Conservation (phyloP, 2,329 filamentous ascomycete genomes). For the Verticillium alfalfae region DNA sequence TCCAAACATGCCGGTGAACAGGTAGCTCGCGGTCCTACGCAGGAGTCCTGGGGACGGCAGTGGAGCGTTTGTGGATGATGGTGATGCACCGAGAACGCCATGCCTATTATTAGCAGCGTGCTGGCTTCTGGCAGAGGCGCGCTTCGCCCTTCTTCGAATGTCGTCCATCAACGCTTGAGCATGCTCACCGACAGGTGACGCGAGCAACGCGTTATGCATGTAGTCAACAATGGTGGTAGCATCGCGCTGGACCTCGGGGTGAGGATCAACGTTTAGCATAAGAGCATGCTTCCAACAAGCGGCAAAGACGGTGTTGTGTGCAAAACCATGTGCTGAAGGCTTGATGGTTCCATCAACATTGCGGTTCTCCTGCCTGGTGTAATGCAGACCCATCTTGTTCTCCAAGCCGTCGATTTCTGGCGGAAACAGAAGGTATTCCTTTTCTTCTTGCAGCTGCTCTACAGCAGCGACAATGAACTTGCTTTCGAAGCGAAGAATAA, state of each 20-base stretch:
- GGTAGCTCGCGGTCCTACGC: conserved; percentile 57
- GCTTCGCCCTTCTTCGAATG: conserved; percentile 49
- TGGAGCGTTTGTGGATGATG: conserved; percentile 25
- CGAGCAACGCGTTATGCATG: conserved; percentile 70
- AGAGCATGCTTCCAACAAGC: conserved; percentile 92
- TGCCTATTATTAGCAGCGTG: conserved; percentile 35
- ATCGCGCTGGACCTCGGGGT: conserved; percentile 85
- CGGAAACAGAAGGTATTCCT: conserved; percentile 57
- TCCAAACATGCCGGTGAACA: conserved; percentile 45
- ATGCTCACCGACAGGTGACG: conserved; percentile 67
- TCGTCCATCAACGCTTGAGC: conserved; percentile 72
- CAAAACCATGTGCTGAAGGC: conserved; percentile 52
- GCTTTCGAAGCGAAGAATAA: conserved; percentile 82
- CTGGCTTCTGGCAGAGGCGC: conserved; percentile 39
- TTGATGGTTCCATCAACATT: conserved; percentile 54
- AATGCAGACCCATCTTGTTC: conserved; percentile 59
- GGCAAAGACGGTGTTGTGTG: conserved; percentile 85
- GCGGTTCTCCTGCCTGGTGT: conserved; percentile 49
- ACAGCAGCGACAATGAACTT: conserved; percentile 90
- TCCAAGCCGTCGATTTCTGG: conserved; percentile 50
- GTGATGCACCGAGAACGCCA: background rate
- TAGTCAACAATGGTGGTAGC: conserved; percentile 83
- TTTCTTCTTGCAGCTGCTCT: conserved; percentile 84
- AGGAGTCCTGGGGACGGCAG: conserved; percentile 52
- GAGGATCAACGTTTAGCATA: conserved; percentile 87